These are phyloP conservation scores for Geranium brycei DNA, from an alignment of 345 rosid species.

Conservation along the genomic window DNA sequence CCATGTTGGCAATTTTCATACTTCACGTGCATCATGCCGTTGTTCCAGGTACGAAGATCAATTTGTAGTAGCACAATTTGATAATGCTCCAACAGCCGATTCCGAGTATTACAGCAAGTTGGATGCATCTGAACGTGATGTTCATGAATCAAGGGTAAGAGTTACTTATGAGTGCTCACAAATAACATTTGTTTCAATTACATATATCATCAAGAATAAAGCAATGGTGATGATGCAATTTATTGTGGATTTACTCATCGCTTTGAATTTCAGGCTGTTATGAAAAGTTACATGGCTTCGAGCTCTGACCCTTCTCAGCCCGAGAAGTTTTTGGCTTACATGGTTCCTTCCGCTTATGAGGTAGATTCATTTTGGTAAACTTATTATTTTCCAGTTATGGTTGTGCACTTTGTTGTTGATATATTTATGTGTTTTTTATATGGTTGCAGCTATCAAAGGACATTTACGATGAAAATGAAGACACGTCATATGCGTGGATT, in stretches of 20 bases:
- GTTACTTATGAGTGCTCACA: constrained; percentile 1
- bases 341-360: constrained; percentile 78
- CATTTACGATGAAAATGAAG: constrained; percentile 64
- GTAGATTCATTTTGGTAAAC: constrained; percentile 21
- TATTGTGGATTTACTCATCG: constrained; percentile 2
- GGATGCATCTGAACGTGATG: constrained; percentile 55
- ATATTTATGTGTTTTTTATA: constrained; percentile 2
- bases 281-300: constrained; percentile 72
- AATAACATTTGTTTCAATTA: too few relatives aligned
- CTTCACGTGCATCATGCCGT: constrained; percentile 1
- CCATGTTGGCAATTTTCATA: too few relatives aligned
- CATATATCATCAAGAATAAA: too few relatives aligned
- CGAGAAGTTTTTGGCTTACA: constrained; percentile 83
- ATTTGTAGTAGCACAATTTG: constrained; percentile 62
- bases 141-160: constrained; percentile 73
- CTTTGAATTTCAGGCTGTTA: constrained; percentile 49
- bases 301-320: constrained; percentile 59
- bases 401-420: neutral
- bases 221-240: too few relatives aligned
- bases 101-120: constrained; percentile 64
- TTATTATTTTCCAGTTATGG: neutral
- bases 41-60: constrained; percentile 63
- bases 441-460: constrained; percentile 65
- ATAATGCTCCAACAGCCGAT: constrained; percentile 83
- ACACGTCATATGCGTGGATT: constrained; percentile 71